Percentiles rank a stretch among this genome's conserved stretches.
Conservation (phyloP, 1,284 basidiomycete species). For the Coniferiporia weirii region DNA sequence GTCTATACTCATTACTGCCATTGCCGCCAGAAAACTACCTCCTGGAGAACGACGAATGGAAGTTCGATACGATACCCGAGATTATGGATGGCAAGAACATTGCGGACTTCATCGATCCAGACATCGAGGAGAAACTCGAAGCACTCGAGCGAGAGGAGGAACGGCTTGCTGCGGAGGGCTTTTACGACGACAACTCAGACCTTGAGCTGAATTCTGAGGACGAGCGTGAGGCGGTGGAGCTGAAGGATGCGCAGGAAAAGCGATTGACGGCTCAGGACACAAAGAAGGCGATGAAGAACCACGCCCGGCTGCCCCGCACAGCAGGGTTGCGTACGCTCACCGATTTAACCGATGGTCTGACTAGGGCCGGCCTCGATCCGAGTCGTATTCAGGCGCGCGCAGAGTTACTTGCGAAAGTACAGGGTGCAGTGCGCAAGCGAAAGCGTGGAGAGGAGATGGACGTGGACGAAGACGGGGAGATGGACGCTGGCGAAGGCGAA, state of each 20-base stretch:
- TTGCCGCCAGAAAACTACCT: slow-evolving; percentile 75
- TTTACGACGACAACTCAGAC: slow-evolving; percentile 87
- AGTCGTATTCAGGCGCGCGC: slow-evolving; percentile 86
- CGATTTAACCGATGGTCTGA: slow-evolving; percentile 80
- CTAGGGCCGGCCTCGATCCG: slow-evolving; percentile 86
- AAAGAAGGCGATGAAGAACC: slow-evolving; percentile 88
- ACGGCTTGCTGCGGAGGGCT: slow-evolving; percentile 87
- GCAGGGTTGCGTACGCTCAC: slow-evolving; percentile 82
- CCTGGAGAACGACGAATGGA: slow-evolving; percentile 91
- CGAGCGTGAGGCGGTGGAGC: slow-evolving; percentile 74
- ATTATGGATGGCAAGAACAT: slow-evolving; percentile 98
- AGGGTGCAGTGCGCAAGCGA: slow-evolving; percentile 65
- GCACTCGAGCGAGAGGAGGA: slow-evolving; percentile 98
- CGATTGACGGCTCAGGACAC: slow-evolving; percentile 75
- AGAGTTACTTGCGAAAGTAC: slow-evolving; percentile 73
- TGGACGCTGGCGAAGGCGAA: slow-evolving; percentile 40
- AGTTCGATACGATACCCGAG: slow-evolving; percentile 93
- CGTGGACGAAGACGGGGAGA: slow-evolving; percentile 32
- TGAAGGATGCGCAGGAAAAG: slow-evolving; percentile 62
- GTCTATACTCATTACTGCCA: slow-evolving; percentile 15
- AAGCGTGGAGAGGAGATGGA: slow-evolving; percentile 47
- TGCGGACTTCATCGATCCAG: slow-evolving; percentile 99
- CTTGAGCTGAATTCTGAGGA: slow-evolving; percentile 93
- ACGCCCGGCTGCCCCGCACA: slow-evolving; percentile 80
- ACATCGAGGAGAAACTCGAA: slow-evolving; percentile 95